Evolutionary conservation across 2,329 filamentous ascomycete species (phyloP).

Genomic region (Fonsecaea multimorphosa): DNA sequence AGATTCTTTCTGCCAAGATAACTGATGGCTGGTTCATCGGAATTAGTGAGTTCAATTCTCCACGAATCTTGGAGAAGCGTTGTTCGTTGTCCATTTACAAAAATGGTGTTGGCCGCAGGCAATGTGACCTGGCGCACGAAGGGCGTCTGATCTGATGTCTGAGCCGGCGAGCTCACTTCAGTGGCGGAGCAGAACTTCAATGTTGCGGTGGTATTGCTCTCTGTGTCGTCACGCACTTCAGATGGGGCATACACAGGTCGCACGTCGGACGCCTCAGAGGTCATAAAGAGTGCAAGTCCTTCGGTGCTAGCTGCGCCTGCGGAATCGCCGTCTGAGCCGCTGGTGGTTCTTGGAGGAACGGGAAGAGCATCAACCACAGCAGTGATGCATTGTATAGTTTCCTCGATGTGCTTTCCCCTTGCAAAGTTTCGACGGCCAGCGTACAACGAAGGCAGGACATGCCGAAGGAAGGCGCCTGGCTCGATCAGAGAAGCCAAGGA

Average conservation of each 20-base stretch:
- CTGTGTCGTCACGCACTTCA: background rate
- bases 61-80: constrained; percentile 36
- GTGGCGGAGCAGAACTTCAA: constrained; percentile 11
- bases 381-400: constrained; percentile 24
- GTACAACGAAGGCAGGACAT: constrained; percentile 16
- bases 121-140: constrained; percentile 17
- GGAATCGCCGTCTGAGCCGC: background rate
- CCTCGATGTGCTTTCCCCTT: background rate
- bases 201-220: background rate
- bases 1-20: constrained; percentile 12
- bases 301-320: constrained; percentile 18
- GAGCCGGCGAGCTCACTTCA: background rate
- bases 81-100: constrained; percentile 35
- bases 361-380: constrained; percentile 38
- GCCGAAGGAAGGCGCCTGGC: constrained; percentile 11
- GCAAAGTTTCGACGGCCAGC: background rate
- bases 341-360: background rate
- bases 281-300: constrained; percentile 35
- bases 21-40: background rate
- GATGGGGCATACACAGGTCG: background rate
- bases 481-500: constrained; percentile 25
- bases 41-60: constrained; percentile 5
- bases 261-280: background rate
- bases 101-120: constrained; percentile 38
- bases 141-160: background rate